Conservation (phyloP, 306 rosid species). For the Cucumis sativus region DNA sequence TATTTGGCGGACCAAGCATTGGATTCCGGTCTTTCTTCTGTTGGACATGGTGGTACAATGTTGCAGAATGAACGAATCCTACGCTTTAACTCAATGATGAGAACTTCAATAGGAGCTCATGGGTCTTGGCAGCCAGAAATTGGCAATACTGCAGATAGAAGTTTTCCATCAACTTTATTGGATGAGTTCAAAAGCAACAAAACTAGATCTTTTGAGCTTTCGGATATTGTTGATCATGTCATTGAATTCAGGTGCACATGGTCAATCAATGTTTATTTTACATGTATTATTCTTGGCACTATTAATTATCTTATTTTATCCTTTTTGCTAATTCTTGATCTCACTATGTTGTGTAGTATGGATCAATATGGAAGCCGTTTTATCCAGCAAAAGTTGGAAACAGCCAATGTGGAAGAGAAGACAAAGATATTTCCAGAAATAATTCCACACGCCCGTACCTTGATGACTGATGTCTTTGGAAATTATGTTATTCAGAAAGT, state of each 20-base stretch:
- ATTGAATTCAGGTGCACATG: constrained; percentile 73
- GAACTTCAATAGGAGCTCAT: constrained; percentile 55
- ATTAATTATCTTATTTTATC: not conserved
- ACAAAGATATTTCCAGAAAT: constrained; percentile 77
- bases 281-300: not conserved
- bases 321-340: constrained; percentile 10
- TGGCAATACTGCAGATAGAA: constrained; percentile 44
- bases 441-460: constrained; percentile 67
- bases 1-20: constrained; percentile 47
- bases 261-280: constrained; percentile 7
- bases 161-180: constrained; percentile 52
- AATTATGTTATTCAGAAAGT: constrained; percentile 97
- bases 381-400: constrained; percentile 93
- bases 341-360: constrained; percentile 44
- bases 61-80: constrained; percentile 50
- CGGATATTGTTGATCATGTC: constrained; percentile 65
- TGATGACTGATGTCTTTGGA: constrained; percentile 96
- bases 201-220: constrained; percentile 71
- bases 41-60: constrained; percentile 45
- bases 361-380: constrained; percentile 99
- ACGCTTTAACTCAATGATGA: constrained; percentile 42
- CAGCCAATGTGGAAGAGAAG: constrained; percentile 69
- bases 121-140: constrained; percentile 49
- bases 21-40: constrained; percentile 40
- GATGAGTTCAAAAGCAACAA: constrained; percentile 94